These are phyloP conservation scores for Populus ilicifolia DNA, from an alignment of 345 rosid genomes.

Conservation along the genomic window DNA sequence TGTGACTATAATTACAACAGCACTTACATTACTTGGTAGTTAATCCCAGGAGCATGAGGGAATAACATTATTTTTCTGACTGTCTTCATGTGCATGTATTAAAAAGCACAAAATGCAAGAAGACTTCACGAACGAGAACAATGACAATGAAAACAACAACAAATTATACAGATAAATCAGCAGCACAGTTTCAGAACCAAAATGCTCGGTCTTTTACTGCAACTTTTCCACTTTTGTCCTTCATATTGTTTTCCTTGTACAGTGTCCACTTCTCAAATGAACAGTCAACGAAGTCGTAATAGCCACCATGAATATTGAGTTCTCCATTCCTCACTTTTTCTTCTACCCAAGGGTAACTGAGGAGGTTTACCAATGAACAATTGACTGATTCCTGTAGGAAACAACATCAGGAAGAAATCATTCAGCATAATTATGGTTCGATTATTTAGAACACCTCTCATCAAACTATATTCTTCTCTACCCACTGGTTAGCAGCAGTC, in stretches of 20 bases:
- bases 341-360: slow-evolving; percentile 90
- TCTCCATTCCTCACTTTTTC: slow-evolving; percentile 59
- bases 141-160: not conserved
- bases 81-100: not conserved
- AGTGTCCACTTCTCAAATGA: slow-evolving; percentile 93
- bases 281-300: slow-evolving; percentile 75
- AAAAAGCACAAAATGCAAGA: slow-evolving; percentile 6
- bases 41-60: slow-evolving; percentile 12
- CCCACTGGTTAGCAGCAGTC: no score
- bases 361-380: slow-evolving; percentile 63
- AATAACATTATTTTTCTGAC: slow-evolving; percentile 17
- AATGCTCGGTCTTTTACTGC: slow-evolving; percentile 50
- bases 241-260: slow-evolving; percentile 39
- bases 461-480: no score
- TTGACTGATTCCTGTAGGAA: slow-evolving; percentile 65
- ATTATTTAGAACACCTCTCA: no score
- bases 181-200: not conserved
- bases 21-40: not conserved
- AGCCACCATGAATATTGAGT: slow-evolving; percentile 78
- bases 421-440: not conserved
- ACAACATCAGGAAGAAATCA: not conserved
- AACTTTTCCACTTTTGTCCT: slow-evolving; percentile 34
- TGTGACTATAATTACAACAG: not conserved
- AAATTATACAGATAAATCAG: not conserved
- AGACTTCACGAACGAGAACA: no score